Evolutionary conservation across 2,329 filamentous ascomycete genomes (phyloP), one percentile per base, ranked within the genome.

Genomic region (Beauveria sp.): DNA sequence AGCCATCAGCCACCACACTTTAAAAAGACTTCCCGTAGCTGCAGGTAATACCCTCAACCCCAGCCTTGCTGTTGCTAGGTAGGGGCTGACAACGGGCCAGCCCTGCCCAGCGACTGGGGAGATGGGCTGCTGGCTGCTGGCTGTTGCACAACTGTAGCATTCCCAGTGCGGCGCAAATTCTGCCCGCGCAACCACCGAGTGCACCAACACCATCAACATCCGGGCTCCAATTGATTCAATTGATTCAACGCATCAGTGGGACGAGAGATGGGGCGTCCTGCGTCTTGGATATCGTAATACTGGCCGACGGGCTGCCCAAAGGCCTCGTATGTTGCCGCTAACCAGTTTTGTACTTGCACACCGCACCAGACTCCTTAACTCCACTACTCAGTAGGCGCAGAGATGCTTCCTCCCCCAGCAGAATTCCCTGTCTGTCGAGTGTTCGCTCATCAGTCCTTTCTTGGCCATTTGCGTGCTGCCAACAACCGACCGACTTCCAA

Each of bases 331-430:
- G 45, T 10, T 22, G 5, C 56, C 47, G 47, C 58, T 60, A 60
- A 28, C 58, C 58, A 7, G 26, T 38, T 60, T 47, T 46, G 58
- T 53, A 60, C 58, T 60, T 60, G 47, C 58, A 60, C 58, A 26
- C 58, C 58, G 49, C 58, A 43, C 49, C 56, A 14, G 26, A 34
- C 46, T 20, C 5, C 20, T 53, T 12, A 9, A 46, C n/a, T 46
- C 18, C n/a, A 46, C 43, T 20, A 45, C 6, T 45, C 18, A 18
- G 40, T n/a, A 18, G 53, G 45, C 22, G 24, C 34, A 56, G 40
- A 30, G 30, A 52, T 52, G 50, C 30, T 14, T 55, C 1, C 54
- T 20, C 51, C 34, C 34, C 30, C n/a, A 30, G 47, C 8, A 20
- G 10, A 16, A 18, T 26, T 24, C 24, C 47, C 26, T 3, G 20